Evolutionary conservation across 129 eudicot species (phyloP).

Genomic region (Mikania micrantha): DNA sequence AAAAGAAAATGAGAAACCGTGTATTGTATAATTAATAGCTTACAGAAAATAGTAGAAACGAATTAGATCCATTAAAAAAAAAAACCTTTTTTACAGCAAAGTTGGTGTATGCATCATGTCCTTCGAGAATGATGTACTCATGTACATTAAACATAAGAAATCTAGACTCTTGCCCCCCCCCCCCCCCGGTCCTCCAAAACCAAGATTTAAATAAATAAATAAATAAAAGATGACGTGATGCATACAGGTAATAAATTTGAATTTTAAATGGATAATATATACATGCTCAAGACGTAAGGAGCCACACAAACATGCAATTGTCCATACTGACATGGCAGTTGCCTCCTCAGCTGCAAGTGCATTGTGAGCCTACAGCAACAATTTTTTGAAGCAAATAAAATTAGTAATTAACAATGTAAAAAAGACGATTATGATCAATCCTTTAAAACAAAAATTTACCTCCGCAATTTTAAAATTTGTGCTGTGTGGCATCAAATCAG

Average conservation of each 20-base stretch:
- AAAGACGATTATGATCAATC: not conserved
- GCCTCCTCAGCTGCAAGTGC: slow-evolving; percentile 93
- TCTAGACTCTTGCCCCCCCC: not conserved
- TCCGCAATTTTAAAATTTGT: slow-evolving; percentile 77
- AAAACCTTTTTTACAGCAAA: not conserved
- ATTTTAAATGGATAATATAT: slow-evolving; percentile 13
- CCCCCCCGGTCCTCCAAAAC: not conserved
- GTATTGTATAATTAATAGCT: not conserved
- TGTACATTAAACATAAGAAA: not conserved
- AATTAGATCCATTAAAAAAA: slow-evolving; percentile 4
- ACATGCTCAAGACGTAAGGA: slow-evolving; percentile 93
- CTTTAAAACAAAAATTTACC: slow-evolving; percentile 27
- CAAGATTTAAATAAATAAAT: not conserved
- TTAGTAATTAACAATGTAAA: not conserved
- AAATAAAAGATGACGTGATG: not conserved
- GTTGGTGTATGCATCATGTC: not conserved
- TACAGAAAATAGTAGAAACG: not conserved
- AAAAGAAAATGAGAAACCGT: not conserved
- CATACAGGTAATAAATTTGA: not conserved
- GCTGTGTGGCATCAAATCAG: slow-evolving; percentile 69
- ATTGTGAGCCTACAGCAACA: slow-evolving; percentile 49
- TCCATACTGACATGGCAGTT: slow-evolving; percentile 81
- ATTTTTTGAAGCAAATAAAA: not conserved
- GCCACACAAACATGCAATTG: slow-evolving; percentile 86
- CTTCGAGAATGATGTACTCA: not conserved